Evolutionary conservation across 225 moss, liverwort and hornwort genomes (phyloP), one percentile per base, ranked within the genome.

Genomic region (Straminergon stramineum): DNA sequence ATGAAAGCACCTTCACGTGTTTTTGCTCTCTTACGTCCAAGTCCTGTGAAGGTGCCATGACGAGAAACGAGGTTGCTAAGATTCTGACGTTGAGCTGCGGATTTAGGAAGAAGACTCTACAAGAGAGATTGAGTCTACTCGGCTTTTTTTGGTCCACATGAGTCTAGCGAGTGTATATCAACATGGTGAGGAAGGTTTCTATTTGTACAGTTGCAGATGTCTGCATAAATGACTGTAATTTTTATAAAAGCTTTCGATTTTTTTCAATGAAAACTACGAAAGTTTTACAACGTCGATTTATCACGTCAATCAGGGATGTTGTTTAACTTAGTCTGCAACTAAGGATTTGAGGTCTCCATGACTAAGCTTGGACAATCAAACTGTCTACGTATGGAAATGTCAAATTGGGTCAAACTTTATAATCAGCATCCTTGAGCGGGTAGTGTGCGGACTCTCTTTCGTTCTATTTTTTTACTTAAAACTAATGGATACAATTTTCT

Each of bases 101-200:
- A 85, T 83, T 81, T 61, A 87, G 67, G 60, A 75, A 62, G 86
- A 55, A 77, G 86, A 48, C 58, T 56, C 82, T 5, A 58, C 88
- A 82, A 88, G 56, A 86, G 90, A 58, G 60, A 73, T 52, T 12
- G 66, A 53, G 86, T 73, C 52, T 27, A 65, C 74, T 86, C 71
- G 53, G 82, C 35, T 58, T 35, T 61, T 77, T 88, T 86, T 83
- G 45, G 81, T 88, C 64, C 41, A 51, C 51, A 37, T 70, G 78
- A 86, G 65, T 83, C 80, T 63, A 83, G 82, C 57, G 68, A 90
- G 90, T 90, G 85, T 90, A 84, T 71, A 89, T 68, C 80, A 84
- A 84, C 73, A 41, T 73, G 71, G 74, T 86, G n/a, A 67, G 56
- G 83, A 71, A 75, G 48, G 62, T 61, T 58, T 67, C 84, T 74